Evolutionary conservation across 1,139 yeast species (phyloP), one percentile per base, ranked within the genome.

Genomic region (Saccharomycopsis phalli): DNA sequence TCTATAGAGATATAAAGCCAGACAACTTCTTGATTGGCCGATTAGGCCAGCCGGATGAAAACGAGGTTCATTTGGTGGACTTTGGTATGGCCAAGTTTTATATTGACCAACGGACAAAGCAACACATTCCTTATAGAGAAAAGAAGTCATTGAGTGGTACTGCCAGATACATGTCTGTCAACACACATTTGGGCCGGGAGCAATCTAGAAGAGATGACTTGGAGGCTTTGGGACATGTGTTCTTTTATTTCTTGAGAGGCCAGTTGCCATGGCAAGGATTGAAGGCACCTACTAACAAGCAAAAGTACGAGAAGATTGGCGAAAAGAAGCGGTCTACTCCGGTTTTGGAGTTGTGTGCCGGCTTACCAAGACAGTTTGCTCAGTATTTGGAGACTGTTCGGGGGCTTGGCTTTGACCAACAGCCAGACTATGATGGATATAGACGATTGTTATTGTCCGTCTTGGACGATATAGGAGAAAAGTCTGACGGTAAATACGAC

Each of bases 71-170:
- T 54, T 61, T 81, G 55, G 82, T 81, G 44, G 93, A 81, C 59
- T 91, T 87, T 59, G 98, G 98, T 50, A 88, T 91, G 97, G 96
- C 96, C 34, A 91, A 91, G 63, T 95, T 87, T 58, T 91, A 84
- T 62, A 73, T 96, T 54, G 97, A 91, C 60, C 96, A 96, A 42
- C 75, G 86, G 60, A 84, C 96, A 4, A 83, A 86, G 58, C 91
- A 80, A 58, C 98, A 91, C 64, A 91, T 91, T 50, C 97, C 98
- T 17, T 91, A 91, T 62, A 75, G 96, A 53, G 97, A 91, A 60
- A 81, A 88, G 60, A 91, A 91, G 63, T 79, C 94, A 21, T 70
- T 91, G 53, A 80, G 94, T 59, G 98, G 98, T 38, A 91, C 98
- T 3, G 97, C 97, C 10, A 76, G 98, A 57, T 91, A 91, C 65